Conservation (phyloP, 225 moss, liverwort and hornwort species). For the Pseudoscleropodium purum region DNA sequence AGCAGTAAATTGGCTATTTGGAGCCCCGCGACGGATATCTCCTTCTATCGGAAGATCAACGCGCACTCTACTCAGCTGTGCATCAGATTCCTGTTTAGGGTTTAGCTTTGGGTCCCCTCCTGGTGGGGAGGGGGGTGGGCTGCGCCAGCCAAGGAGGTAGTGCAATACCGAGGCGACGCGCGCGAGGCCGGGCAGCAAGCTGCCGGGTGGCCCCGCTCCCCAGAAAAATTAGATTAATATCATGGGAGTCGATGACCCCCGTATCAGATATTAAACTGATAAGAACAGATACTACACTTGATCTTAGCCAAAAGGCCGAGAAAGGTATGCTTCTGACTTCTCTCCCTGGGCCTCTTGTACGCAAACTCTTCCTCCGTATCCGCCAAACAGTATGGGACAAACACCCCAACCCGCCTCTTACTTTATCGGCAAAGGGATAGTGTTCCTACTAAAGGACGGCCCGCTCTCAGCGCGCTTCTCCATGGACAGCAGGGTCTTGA, state of each 20-base stretch:
- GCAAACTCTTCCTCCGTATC: not conserved
- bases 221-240: constrained; percentile 74
- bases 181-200: constrained; percentile 24
- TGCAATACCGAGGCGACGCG: constrained; percentile 24
- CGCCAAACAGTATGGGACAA: not conserved
- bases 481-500: too few species aligned
- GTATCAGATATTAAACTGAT: constrained; percentile 90
- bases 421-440: not conserved
- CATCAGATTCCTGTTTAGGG: not conserved
- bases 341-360: not conserved
- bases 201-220: constrained; percentile 11
- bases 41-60: too few species aligned
- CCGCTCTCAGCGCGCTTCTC: not conserved
- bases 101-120: not conserved
- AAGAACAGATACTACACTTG: constrained; percentile 92
- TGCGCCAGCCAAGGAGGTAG: constrained; percentile 16
- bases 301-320: constrained; percentile 91
- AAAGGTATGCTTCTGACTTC: rapidly evolving
- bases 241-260: constrained; percentile 62
- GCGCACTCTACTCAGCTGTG: too few species aligned
- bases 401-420: too few species aligned
- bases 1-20: too few species aligned
- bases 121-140: not conserved
- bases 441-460: too few species aligned
- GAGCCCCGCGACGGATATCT: too few species aligned